Base-by-base conservation (phyloP, 768 basidiomycete species). In the Lanmaoa rubissima region DNA sequence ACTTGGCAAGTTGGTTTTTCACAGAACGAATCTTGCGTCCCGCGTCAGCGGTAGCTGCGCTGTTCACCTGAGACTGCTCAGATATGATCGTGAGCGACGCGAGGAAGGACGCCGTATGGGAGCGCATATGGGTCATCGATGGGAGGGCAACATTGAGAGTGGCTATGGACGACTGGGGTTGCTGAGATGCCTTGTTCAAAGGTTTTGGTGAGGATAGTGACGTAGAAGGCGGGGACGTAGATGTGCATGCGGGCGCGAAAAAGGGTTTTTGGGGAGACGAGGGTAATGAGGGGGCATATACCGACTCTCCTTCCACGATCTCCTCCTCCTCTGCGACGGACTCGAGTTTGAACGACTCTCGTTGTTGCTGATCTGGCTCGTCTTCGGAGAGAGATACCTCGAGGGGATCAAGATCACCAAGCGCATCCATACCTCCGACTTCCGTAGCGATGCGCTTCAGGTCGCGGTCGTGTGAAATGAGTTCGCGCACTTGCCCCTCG, bases 41-140 rank as follows among this genome's bases (percentile, higher is more conserved):
- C 0, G 92, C 88, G 55, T 95, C 92, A 1, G 91, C 85, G 11
- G 90, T 87, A 5, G 87, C 88, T 1, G 89, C 93, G 11, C 87
- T 85, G 65, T 92, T 92, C 48, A 93, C 90, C 68, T 95, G 92
- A 14, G 91, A 88, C 57, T 93, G 90, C 65, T 95, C 92, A 26
- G 88, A 91, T 61, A 94, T 83, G 35, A 85, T 82, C 3, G 85
- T 81, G 44, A 95, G 80, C 12, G 90, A 88, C 24, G 85, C 75
- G 45, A 88, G 84, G 50, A 94, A 82, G 10, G 90, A 87, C 10
- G 84, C 70, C 0, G 92, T 94, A 68, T 85, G 81, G 24, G 84
- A 80, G 42, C 92, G 87, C 55, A 94, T 76, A 60, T 88, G 80
- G 3, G 82, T 76, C 48, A 94, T 77, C 55, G 90, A 86, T 2